phyloP scores from a whole-genome alignment of 805 yeast genomes.

The Wickerhamiella kazuoi region DNA sequence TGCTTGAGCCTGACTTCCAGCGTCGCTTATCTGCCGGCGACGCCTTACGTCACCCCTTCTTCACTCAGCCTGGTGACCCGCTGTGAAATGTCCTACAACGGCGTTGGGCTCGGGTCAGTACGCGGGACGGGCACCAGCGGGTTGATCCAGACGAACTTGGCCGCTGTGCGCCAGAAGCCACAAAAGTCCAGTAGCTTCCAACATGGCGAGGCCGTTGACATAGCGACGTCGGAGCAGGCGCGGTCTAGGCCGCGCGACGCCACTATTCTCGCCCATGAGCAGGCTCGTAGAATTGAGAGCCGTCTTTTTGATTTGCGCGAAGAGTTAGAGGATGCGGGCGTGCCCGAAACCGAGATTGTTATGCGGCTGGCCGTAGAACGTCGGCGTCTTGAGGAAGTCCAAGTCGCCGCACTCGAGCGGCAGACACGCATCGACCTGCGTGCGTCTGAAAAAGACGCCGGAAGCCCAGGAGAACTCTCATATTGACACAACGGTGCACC shows the following conservation, averaged over 20 bases:
- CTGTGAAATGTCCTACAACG: slow-evolving; percentile 20
- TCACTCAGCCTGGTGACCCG: slow-evolving; percentile 14
- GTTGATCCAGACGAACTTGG: slow-evolving; percentile 17
- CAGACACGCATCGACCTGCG: not conserved
- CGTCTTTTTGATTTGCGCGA: slow-evolving; percentile 10
- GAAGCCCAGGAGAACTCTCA: not conserved
- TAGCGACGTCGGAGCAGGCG: not conserved
- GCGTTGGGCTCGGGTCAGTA: slow-evolving; percentile 21
- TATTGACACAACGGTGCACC: no score
- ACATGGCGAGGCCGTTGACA: slow-evolving; percentile 2
- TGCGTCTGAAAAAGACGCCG: not conserved
- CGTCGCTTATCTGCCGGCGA: slow-evolving; percentile 50
- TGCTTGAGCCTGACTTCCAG: slow-evolving; percentile 53
- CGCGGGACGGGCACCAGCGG: slow-evolving; percentile 23
- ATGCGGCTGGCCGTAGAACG: slow-evolving; percentile 1
- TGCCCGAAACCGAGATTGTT: not conserved
- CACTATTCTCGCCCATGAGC: slow-evolving; percentile 16
- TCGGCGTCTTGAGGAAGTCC: not conserved
- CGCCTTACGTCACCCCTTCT: slow-evolving; percentile 45
- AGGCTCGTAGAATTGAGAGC: slow-evolving; percentile 13
- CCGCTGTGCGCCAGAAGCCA: no score
- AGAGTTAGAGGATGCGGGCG: slow-evolving; percentile 5
- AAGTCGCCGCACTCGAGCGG: not conserved
- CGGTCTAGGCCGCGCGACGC: slow-evolving; percentile 9
- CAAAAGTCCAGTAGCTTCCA: not conserved